Base-by-base conservation (phyloP, 805 yeast genomes). In the Candida fluviatilis region DNA sequence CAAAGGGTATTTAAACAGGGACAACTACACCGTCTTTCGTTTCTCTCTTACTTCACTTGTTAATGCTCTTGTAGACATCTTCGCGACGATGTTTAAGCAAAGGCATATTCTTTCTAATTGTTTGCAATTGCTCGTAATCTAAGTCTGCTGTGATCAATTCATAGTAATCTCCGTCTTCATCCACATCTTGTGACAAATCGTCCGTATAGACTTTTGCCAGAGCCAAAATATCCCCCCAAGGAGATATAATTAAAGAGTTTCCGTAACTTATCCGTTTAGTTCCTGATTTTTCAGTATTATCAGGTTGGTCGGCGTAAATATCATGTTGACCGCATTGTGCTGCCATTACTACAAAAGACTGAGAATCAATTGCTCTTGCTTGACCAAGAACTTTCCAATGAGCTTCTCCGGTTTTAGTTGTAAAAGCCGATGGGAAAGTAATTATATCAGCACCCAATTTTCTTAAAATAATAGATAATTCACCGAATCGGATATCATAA, bases 401-500 rank as follows among this genome's bases (percentile, higher is more conserved):
- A 1, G 91, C 87, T 36, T 78, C 78, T 1, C 99, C 99, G 0
- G 98, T 91, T 46, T 81, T 80, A 55, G 84, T 76, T 0, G 96
- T 93, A 70, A 95, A 93, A 0, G 98, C 98, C 18, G 95, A 82
- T 0, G 99, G 98, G 50, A 69, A 91, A 2, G 91, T 75, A 28
- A 91, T 49, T 16, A 91, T 65, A 41, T 86, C 73, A 1, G 96
- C 95, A 3, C 96, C 95, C 37, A 63, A 49, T 7, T 75, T 54
- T 36, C 95, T 64, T 25, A 85, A 60, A 29, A 80, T 60, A 25
- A 83, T 50, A 1, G 93, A 80, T 34, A 85, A 62, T 55, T 89
- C 96, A 0, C 96, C 95, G 55, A 88, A 87, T 45, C 97, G 67
- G 24, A 88, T 78, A 60, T 87, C 98, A 59, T 86, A 89, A 59